Evolutionary conservation across 2,329 filamentous ascomycete species (phyloP), one percentile per base, ranked within the genome.

Genomic region (Alternaria alternata): DNA sequence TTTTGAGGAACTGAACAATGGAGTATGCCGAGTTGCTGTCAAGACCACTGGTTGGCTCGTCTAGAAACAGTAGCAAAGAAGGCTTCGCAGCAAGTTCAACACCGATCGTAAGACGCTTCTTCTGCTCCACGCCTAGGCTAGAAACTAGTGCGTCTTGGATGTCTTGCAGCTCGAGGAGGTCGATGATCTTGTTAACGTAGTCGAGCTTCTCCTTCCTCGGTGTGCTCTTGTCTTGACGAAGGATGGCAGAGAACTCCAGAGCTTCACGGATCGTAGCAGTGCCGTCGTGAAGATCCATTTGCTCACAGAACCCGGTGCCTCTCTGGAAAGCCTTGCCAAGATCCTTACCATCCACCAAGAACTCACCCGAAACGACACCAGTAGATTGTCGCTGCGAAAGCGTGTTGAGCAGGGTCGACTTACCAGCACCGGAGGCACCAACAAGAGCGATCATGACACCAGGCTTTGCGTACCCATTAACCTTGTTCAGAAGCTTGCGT

Each of bases 351-450:
- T 92, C 89, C 8, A 92, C 88, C n/a, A 90, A 82, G 84, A 92
- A 89, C 48, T 90, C 85, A 12, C 90, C 90, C n/a, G 80, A 78
- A 3, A 91, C 83, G 11, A 89, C 83, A 57, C 90, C 89, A 55
- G 82, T 84, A 16, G 82, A 88, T 74, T 93, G 89, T 3, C 92
- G 86, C 71, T 94, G 91, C 0, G 91, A 88, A 2, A 91, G 79
- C 0, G 90, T 92, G 76, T 95, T 93, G 18, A 96, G 83, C 0
- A 96, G 81, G 0, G 92, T 95, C 0, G 91, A 94, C 79, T 96
- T 96, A 12, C 92, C 93, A 8, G 93, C 92, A 1, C 89, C 90
- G 0, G 89, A 92, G 2, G 90, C 91, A 54, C 93, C 93, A 83
- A 95, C 92, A 1, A 96, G 81, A 0, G 92, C 92, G 43, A 92